phyloP scores from a whole-genome alignment of 1,139 yeast genomes.

The Suhomyces maxii region DNA sequence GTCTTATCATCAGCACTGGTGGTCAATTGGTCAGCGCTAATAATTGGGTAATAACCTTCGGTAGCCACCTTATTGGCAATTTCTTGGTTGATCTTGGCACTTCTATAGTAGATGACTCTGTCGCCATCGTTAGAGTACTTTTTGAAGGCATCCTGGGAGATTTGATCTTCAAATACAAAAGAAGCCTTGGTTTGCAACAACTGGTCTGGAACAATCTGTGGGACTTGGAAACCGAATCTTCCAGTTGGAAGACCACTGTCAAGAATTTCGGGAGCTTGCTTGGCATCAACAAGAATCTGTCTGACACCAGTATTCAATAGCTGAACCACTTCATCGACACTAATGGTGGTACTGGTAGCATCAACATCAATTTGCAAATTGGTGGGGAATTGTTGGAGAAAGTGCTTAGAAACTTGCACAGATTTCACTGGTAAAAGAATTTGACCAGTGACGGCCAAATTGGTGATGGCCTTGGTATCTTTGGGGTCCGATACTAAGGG shows the following conservation, averaged over 20 bases:
- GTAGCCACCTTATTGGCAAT: constrained; percentile 32
- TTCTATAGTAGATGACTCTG: constrained; percentile 39
- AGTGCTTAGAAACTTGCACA: constrained; percentile 33
- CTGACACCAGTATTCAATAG: constrained; percentile 69
- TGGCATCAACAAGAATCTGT: constrained; percentile 46
- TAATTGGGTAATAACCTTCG: constrained; percentile 49
- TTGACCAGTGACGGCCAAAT: constrained; percentile 41
- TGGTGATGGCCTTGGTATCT: constrained; percentile 22
- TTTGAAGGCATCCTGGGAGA: constrained; percentile 20
- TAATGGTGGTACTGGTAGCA: constrained; percentile 21
- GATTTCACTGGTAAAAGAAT: constrained; percentile 34
- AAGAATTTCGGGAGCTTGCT: constrained; percentile 33
- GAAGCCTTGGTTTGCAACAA: constrained; percentile 22
- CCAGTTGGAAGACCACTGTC: constrained; percentile 61
- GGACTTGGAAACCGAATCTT: constrained; percentile 49
- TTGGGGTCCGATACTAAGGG: constrained; percentile 33
- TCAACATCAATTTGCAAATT: constrained; percentile 38
- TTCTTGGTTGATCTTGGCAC: constrained; percentile 21
- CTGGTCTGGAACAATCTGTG: constrained; percentile 15
- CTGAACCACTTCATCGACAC: constrained; percentile 47
- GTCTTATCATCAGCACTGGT: constrained; percentile 30
- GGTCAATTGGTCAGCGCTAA: constrained; percentile 44
- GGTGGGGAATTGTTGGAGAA: constrained; percentile 34
- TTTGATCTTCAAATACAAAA: constrained; percentile 21
- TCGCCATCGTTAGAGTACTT: constrained; percentile 39